Evolutionary conservation across 1,139 yeast species (phyloP).

Genomic region (Candida labiduridarum): DNA sequence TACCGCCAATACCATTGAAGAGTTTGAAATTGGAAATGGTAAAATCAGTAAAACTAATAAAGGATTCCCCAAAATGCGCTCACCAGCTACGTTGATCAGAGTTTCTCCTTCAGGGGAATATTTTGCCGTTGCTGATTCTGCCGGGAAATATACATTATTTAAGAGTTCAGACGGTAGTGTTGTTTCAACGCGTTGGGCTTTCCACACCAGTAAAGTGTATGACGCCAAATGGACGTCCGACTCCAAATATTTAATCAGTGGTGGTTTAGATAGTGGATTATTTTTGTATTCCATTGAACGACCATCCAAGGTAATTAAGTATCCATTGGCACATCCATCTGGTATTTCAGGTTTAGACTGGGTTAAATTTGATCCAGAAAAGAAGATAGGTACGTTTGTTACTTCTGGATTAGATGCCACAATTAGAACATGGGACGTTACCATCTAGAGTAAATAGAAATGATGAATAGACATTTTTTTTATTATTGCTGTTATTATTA

Average conservation of each 20-base stretch:
- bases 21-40: conserved; percentile 23
- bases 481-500: not conserved
- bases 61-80: conserved; percentile 52
- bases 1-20: conserved; percentile 35
- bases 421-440: conserved; percentile 70
- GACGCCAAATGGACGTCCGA: conserved; percentile 79
- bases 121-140: conserved; percentile 82
- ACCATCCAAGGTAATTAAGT: conserved; percentile 77
- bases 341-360: conserved; percentile 81
- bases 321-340: conserved; percentile 81
- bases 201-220: conserved; percentile 82
- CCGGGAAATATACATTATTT: conserved; percentile 81
- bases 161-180: conserved; percentile 55
- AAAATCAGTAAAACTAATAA: conserved; percentile 15
- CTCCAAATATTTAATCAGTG: conserved; percentile 73
- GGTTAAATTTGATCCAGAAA: conserved; percentile 42
- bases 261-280: conserved; percentile 81
- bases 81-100: conserved; percentile 62
- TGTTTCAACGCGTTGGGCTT: conserved; percentile 92
- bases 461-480: not conserved
- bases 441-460: conserved; percentile 5
- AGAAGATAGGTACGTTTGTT: conserved; percentile 45
- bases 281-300: conserved; percentile 75
- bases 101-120: conserved; percentile 71
- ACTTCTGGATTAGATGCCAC: conserved; percentile 84